Percentiles rank a stretch among this genome's conserved stretches.
Evolutionary conservation across 169 alveolate genomes (phyloP).

Genomic region (Cryptosporidium felis): DNA sequence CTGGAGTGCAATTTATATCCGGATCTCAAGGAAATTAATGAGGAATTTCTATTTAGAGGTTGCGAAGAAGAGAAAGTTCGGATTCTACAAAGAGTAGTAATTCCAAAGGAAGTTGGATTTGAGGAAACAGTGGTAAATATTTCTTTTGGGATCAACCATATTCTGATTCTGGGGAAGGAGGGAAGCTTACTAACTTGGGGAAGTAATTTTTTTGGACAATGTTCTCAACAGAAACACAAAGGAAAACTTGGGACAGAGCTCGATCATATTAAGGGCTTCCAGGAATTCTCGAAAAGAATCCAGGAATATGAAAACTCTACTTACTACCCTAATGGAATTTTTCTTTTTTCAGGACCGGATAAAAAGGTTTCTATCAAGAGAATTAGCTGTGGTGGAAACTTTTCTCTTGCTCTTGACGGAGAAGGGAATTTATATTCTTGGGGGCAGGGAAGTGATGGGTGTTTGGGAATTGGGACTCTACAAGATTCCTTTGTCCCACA

Average conservation of each 20-base stretch:
- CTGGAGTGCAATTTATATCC: constrained; percentile 35
- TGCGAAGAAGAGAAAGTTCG: background rate
- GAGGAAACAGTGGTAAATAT: background rate
- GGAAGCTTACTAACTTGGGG: constrained; percentile 59
- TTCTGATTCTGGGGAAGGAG: constrained; percentile 8
- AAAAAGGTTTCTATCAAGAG: background rate
- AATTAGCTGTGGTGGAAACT: constrained; percentile 35
- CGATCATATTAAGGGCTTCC: background rate
- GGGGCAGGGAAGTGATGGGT: constrained; percentile 70
- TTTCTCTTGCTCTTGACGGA: constrained; percentile 27
- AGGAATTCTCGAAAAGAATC: constrained; percentile 19
- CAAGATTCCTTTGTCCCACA: constrained; percentile 35
- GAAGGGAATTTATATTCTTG: constrained; percentile 45
- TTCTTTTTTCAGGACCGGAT: background rate
- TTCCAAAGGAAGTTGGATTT: constrained; percentile 1
- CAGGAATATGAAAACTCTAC: constrained; percentile 1
- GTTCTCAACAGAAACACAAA: constrained; percentile 3
- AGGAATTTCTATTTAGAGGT: background rate
- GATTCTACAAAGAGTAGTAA: constrained; percentile 6
- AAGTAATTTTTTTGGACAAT: constrained; percentile 34
- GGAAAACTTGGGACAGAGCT: background rate
- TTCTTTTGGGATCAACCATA: constrained; percentile 31
- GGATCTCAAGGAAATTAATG: background rate
- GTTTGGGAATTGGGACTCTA: constrained; percentile 25
- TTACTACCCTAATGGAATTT: background rate